phyloP scores from a whole-genome alignment of 257 asterid species.

The Ilex aquifolium region DNA sequence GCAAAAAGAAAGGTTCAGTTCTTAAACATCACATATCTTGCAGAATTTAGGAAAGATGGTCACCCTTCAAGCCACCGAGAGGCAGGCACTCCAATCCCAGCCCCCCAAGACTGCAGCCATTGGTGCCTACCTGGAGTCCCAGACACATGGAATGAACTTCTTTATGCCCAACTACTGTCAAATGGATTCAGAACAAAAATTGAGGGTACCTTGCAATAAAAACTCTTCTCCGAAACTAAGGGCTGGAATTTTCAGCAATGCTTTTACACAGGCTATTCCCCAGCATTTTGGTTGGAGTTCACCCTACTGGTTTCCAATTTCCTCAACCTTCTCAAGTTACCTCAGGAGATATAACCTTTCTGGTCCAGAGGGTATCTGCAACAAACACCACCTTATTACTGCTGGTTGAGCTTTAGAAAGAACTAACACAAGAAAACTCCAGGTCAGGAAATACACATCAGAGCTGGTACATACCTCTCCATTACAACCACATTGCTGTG shows the following conservation, averaged over 20 bases:
- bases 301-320: slow-evolving; percentile 60
- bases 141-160: slow-evolving; percentile 70
- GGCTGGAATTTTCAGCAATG: not conserved
- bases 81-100: slow-evolving; percentile 42
- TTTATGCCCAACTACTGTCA: slow-evolving; percentile 48
- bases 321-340: slow-evolving; percentile 92
- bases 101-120: slow-evolving; percentile 87
- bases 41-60: slow-evolving; percentile 64
- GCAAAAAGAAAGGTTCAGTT: slow-evolving; percentile 20
- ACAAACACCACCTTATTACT: slow-evolving; percentile 13
- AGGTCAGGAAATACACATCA: slow-evolving; percentile 44
- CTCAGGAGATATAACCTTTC: slow-evolving; percentile 88
- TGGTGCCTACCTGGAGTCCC: slow-evolving; percentile 95
- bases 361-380: slow-evolving; percentile 92
- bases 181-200: slow-evolving; percentile 32
- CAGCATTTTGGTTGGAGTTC: slow-evolving; percentile 36
- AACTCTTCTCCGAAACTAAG: not conserved
- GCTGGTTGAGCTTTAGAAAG: slow-evolving; percentile 13
- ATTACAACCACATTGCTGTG: slow-evolving; percentile 96
- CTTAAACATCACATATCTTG: slow-evolving; percentile 57
- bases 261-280: slow-evolving; percentile 29
- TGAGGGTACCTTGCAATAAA: slow-evolving; percentile 1
- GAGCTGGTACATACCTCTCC: slow-evolving; percentile 75
- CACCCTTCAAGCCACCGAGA: slow-evolving; percentile 76
- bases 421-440: slow-evolving; percentile 8